Evolutionary conservation across 306 rosid genomes (phyloP).

Genomic region (Luffa acutangula): DNA sequence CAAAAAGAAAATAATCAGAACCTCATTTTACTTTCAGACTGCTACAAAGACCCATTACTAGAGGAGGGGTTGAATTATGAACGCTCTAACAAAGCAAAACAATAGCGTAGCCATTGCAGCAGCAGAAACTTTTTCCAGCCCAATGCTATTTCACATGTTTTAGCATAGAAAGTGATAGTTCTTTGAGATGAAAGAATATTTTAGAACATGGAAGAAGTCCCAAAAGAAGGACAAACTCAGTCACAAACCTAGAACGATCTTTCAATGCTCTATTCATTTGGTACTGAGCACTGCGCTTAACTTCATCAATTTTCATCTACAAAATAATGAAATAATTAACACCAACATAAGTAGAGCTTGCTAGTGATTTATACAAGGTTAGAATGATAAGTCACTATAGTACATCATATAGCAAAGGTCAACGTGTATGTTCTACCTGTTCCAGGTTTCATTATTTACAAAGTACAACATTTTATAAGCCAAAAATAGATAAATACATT

Average conservation of each 20-base stretch:
- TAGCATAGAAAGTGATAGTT: background rate
- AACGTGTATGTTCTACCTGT: background rate
- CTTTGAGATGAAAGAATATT: background rate
- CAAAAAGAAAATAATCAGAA: background rate
- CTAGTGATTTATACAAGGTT: background rate
- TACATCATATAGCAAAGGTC: background rate
- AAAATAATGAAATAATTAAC: constrained; percentile 23
- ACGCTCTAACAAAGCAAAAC: background rate
- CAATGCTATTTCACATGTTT: background rate
- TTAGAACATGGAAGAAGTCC: background rate
- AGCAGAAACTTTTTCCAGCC: background rate
- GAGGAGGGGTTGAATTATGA: background rate
- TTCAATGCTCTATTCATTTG: constrained; percentile 89
- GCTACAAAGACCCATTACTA: background rate
- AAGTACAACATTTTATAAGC: background rate
- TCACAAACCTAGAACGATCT: constrained; percentile 64
- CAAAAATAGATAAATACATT: background rate
- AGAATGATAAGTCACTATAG: background rate
- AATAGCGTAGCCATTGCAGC: background rate
- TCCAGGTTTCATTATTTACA: background rate
- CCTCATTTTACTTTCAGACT: background rate
- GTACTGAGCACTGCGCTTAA: constrained; percentile 93
- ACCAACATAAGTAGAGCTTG: constrained; percentile 3
- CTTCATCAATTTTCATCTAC: constrained; percentile 79
- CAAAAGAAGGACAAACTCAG: background rate